Evolutionary conservation across 2,329 filamentous ascomycete genomes (phyloP).

Genomic region (Trichoderma koningiopsis): DNA sequence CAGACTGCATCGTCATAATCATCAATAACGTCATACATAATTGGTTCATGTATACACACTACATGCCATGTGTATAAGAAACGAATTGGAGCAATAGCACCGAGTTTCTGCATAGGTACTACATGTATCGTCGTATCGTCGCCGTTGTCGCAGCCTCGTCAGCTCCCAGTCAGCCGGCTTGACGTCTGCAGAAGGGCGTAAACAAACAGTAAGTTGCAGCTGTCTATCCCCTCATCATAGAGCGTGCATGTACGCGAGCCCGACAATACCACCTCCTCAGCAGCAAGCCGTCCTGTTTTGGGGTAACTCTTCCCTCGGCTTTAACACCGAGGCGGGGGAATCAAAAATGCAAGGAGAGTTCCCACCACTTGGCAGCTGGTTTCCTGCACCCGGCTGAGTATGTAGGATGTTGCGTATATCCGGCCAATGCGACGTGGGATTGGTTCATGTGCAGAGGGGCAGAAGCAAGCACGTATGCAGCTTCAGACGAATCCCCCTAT

Average conservation of each 20-base stretch:
- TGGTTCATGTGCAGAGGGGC: slow-evolving; percentile 1
- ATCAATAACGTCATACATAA: slow-evolving; percentile 5
- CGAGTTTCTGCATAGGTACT: background rate
- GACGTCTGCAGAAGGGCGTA: background rate
- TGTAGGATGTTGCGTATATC: background rate
- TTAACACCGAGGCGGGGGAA: background rate
- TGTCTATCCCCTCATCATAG: background rate
- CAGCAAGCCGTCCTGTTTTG: background rate
- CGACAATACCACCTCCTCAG: background rate
- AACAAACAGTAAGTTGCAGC: background rate
- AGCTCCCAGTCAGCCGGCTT: background rate
- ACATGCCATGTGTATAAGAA: background rate
- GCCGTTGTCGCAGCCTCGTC: slow-evolving; percentile 11
- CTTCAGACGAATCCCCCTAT: background rate
- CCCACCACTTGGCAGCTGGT: background rate
- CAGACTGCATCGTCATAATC: slow-evolving; percentile 1
- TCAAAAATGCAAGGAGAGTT: background rate
- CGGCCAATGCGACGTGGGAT: slow-evolving; percentile 3
- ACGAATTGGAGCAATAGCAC: background rate
- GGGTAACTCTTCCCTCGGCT: background rate
- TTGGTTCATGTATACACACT: slow-evolving; percentile 2
- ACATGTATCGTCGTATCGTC: background rate
- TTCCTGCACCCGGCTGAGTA: slow-evolving; percentile 7
- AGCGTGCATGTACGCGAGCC: background rate
- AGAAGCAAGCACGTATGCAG: background rate